Conservation (phyloP, 2,329 filamentous ascomycete species). For the Fonsecaea pugnacius region DNA sequence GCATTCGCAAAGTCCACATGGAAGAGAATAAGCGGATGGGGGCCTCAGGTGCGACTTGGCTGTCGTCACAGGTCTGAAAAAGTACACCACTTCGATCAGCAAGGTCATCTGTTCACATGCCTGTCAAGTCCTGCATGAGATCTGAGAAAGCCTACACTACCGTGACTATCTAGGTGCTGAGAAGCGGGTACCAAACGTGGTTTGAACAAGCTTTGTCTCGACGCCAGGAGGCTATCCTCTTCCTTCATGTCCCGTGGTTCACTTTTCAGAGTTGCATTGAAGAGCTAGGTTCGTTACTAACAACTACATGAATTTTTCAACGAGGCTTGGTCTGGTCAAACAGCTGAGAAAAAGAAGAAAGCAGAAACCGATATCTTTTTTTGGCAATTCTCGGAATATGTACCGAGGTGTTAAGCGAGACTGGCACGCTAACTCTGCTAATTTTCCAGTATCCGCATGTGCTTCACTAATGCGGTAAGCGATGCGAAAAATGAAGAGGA, state of each 20-base stretch:
- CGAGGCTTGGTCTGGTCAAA: neutral
- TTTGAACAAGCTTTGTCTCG: neutral
- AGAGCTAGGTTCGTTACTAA: neutral
- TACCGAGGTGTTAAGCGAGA: neutral
- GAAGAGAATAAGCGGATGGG: neutral
- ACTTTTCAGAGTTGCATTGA: constrained; percentile 1
- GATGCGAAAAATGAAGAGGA: neutral
- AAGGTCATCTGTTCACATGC: neutral
- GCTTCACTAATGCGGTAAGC: neutral
- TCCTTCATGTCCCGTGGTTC: neutral
- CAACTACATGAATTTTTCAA: neutral
- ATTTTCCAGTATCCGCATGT: neutral
- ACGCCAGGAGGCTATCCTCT: neutral
- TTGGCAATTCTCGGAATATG: neutral
- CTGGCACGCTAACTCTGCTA: neutral
- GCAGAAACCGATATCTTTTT: neutral
- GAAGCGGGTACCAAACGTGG: neutral
- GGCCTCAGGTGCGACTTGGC: neutral
- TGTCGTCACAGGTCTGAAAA: neutral
- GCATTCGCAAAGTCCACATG: neutral
- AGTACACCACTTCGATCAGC: neutral
- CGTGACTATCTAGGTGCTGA: too few relatives aligned
- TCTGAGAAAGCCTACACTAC: neutral
- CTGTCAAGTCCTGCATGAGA: neutral
- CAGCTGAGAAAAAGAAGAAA: neutral